A percentile compares a stretch with the other conserved stretches of the same genome.
Evolutionary conservation across 805 yeast species (phyloP).

Genomic region (Metschnikowia gelsemii): DNA sequence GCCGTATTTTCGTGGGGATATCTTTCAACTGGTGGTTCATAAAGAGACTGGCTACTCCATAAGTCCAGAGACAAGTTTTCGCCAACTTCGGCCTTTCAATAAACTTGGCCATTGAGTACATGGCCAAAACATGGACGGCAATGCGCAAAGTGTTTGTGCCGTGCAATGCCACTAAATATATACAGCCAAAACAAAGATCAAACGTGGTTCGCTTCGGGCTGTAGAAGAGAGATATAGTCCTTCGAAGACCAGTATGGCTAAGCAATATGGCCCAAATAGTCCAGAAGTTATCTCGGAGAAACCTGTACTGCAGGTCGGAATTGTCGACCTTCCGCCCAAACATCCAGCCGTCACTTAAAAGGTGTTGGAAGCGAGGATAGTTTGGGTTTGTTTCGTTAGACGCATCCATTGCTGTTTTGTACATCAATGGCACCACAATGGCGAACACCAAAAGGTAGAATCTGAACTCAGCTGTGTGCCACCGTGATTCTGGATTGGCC

Average conservation of each 20-base stretch:
- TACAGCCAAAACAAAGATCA: constrained; percentile 69
- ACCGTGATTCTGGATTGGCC: constrained; percentile 51
- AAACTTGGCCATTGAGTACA: constrained; percentile 49
- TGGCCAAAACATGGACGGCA: constrained; percentile 52
- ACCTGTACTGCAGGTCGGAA: constrained; percentile 84
- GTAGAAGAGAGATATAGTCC: constrained; percentile 22
- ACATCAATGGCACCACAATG: constrained; percentile 78
- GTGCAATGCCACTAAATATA: constrained; percentile 71
- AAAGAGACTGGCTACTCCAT: constrained; percentile 76
- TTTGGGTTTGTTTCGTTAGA: constrained; percentile 74
- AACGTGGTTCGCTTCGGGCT: constrained; percentile 51
- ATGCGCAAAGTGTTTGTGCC: constrained; percentile 73
- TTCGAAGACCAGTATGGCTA: constrained; percentile 55
- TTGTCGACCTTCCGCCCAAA: constrained; percentile 89
- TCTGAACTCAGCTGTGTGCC: constrained; percentile 76
- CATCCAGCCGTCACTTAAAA: constrained; percentile 82
- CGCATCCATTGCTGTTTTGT: constrained; percentile 77
- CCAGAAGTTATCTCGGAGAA: constrained; percentile 79
- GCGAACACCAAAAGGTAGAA: constrained; percentile 63
- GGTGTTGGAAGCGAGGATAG: constrained; percentile 58
- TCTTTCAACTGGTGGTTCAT: constrained; percentile 68
- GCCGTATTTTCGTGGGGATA: constrained; percentile 51
- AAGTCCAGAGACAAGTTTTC: constrained; percentile 59
- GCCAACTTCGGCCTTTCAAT: constrained; percentile 40
- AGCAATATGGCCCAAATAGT: constrained; percentile 54